Evolutionary conservation across 345 rosid species (phyloP).

Genomic region (Hibiscus syriacus): DNA sequence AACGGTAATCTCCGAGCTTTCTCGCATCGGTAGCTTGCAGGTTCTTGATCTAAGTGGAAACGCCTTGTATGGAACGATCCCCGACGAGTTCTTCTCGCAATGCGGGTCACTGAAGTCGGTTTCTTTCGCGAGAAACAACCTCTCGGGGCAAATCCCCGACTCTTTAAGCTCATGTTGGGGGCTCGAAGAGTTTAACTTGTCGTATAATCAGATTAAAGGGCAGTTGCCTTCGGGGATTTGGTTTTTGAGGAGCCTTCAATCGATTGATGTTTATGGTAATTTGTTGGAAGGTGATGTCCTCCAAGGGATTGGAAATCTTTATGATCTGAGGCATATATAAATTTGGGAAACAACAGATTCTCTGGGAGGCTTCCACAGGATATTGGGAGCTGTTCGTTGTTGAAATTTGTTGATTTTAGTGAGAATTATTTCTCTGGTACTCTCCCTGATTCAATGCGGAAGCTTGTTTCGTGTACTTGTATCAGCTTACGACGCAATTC

Average conservation of each 20-base stretch:
- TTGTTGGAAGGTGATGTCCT: constrained; percentile 57
- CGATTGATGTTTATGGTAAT: constrained; percentile 63
- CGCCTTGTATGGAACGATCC: constrained; percentile 55
- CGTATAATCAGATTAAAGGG: constrained; percentile 69
- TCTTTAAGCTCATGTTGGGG: constrained; percentile 54
- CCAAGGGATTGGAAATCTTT: constrained; percentile 43
- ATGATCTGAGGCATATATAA: constrained; percentile 38
- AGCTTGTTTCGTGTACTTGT: constrained; percentile 35
- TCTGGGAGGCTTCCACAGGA: constrained; percentile 56
- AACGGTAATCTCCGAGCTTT: constrained; percentile 42
- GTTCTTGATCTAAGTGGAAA: constrained; percentile 63
- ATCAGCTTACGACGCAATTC: constrained; percentile 48
- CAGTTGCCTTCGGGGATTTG: constrained; percentile 54
- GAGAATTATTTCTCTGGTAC: constrained; percentile 58
- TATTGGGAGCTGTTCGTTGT: constrained; percentile 49
- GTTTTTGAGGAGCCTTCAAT: constrained; percentile 48
- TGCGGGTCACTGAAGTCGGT: constrained; percentile 64
- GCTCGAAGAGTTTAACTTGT: constrained; percentile 50
- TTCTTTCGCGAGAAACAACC: constrained; percentile 61
- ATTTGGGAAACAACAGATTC: constrained; percentile 52
- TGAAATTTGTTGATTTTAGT: constrained; percentile 52
- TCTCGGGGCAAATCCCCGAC: constrained; percentile 59
- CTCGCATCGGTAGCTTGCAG: constrained; percentile 39
- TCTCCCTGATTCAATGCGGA: constrained; percentile 61
- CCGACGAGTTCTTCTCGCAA: constrained; percentile 61